Conservation (phyloP, 306 rosid genomes). For the Ormosia emarginata region DNA sequence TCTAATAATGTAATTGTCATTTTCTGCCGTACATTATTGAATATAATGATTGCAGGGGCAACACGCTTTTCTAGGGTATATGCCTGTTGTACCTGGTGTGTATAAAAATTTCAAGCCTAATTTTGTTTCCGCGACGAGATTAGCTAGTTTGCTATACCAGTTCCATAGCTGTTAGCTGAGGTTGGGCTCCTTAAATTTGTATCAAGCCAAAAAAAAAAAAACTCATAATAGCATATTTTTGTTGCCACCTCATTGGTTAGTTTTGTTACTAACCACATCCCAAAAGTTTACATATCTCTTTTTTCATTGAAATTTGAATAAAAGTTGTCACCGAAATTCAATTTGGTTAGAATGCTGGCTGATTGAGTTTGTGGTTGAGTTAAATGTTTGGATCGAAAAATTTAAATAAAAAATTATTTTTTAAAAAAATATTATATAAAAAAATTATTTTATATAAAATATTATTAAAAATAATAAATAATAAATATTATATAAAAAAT, state of each 20-base stretch:
- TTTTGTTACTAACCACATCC: not conserved
- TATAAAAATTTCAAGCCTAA: not conserved
- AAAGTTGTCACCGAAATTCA: too few species aligned
- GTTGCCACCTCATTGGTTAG: not conserved
- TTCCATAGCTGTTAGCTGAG: not conserved
- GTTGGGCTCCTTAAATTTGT: not conserved
- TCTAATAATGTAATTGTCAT: not conserved
- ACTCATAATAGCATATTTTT: not conserved
- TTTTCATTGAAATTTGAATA: not conserved
- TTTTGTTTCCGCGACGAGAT: not conserved
- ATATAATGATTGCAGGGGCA: not conserved
- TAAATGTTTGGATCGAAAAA: too few species aligned
- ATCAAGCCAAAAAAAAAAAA: not conserved
- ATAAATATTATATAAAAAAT: too few species aligned
- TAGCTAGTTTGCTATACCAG: not conserved
- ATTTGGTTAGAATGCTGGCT: too few species aligned
- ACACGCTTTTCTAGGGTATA: not conserved
- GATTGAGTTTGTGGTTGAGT: too few species aligned
- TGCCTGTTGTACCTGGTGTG: not conserved
- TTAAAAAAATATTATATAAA: too few species aligned
- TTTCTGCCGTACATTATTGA: too few species aligned
- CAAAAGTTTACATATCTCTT: not conserved
- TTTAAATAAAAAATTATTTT: too few species aligned
- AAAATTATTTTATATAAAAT: too few species aligned
- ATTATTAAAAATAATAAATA: too few species aligned